These are phyloP conservation scores for Ramaria sp. DNA, from an alignment of 768 basidiomycete species.

Conservation along the genomic window DNA sequence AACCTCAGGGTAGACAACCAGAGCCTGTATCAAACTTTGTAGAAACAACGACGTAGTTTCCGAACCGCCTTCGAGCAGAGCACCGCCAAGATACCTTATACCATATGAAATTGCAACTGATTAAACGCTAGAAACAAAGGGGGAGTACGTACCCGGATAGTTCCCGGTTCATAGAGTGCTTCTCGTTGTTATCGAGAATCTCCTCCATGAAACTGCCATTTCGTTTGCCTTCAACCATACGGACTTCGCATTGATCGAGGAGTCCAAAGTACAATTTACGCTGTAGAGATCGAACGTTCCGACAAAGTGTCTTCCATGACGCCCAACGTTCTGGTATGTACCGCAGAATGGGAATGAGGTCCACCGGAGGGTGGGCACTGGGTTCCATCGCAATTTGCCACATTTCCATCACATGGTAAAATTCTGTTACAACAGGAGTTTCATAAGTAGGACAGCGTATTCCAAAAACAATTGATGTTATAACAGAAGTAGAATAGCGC, in stretches of 20 bases:
- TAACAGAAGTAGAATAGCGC: constrained; percentile 22
- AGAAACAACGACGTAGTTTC: constrained; percentile 20
- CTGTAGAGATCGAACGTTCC: constrained; percentile 17
- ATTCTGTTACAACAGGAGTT: constrained; percentile 17
- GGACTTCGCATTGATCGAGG: constrained; percentile 17
- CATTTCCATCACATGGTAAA: constrained; percentile 19
- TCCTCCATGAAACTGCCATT: constrained; percentile 25
- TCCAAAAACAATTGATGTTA: constrained; percentile 22
- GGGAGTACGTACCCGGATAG: constrained; percentile 15
- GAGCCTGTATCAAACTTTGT: constrained; percentile 10
- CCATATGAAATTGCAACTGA: neutral
- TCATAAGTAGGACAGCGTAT: constrained; percentile 20
- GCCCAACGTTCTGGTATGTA: constrained; percentile 26
- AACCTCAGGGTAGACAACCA: constrained; percentile 15
- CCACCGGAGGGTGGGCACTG: constrained; percentile 27
- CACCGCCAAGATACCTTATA: constrained; percentile 21
- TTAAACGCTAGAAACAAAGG: neutral
- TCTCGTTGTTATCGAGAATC: constrained; percentile 16
- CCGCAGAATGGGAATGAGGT: constrained; percentile 23
- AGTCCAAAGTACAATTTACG: constrained; percentile 21
- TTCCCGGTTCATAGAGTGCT: constrained; percentile 18
- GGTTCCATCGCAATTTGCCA: constrained; percentile 20
- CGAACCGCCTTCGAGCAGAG: constrained; percentile 22
- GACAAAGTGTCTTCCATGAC: constrained; percentile 22
- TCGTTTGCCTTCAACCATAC: constrained; percentile 17